phyloP scores from a whole-genome alignment of 495 filamentous ascomycete species.

The Apodospora peruviana region DNA sequence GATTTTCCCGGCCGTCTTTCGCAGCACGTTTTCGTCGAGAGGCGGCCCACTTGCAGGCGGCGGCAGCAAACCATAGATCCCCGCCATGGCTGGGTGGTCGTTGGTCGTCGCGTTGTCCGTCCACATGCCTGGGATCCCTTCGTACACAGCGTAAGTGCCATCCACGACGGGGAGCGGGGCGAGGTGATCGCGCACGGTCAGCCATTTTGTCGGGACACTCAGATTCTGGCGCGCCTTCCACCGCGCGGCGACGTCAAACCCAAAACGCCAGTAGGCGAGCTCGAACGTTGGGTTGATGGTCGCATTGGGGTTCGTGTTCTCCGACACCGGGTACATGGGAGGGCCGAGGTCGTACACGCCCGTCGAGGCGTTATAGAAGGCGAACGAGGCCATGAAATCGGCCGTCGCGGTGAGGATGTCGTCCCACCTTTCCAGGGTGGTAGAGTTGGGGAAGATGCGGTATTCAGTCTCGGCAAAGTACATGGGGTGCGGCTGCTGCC shows the following conservation, averaged over 20 bases:
- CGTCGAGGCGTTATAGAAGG: conserved; percentile 40
- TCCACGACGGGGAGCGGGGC: conserved; percentile 41
- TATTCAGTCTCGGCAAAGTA: conserved; percentile 50
- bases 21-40: conserved; percentile 34
- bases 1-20: conserved; percentile 40
- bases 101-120: conserved; percentile 32
- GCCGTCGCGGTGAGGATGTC: conserved; percentile 35
- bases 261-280: conserved; percentile 49
- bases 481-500: conserved; percentile 52
- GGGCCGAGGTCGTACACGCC: conserved; percentile 44
- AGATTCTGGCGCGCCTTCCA: conserved; percentile 37
- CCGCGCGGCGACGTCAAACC: conserved; percentile 33
- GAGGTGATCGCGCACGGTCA: conserved; percentile 34
- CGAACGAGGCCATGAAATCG: conserved; percentile 48
- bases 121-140: conserved; percentile 49
- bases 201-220: conserved; percentile 32
- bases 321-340: conserved; percentile 48
- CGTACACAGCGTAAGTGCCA: conserved; percentile 43
- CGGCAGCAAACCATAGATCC: conserved; percentile 44
- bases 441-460: conserved; percentile 29
- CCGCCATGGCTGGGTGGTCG: conserved; percentile 48
- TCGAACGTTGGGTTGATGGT: conserved; percentile 49
- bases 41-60: conserved; percentile 30
- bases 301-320: conserved; percentile 45
- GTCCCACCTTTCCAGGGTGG: conserved; percentile 43